Evolutionary conservation across 495 filamentous ascomycete species (phyloP).

Genomic region (Trichocladium antarcticum): DNA sequence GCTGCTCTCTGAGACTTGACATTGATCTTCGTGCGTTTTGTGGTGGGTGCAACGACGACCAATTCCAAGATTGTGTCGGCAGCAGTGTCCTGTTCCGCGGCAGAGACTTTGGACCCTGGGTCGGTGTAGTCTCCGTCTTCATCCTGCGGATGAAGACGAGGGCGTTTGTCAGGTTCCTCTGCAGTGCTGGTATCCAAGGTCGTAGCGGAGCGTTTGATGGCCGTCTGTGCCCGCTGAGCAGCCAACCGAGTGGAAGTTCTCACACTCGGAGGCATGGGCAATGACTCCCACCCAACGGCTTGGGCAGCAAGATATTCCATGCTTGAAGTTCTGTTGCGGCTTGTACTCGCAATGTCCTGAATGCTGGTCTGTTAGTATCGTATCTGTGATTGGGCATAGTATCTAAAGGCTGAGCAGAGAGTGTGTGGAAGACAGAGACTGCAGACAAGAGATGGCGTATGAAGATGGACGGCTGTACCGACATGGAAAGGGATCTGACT

Average conservation of each 20-base stretch:
- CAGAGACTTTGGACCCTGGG: no score
- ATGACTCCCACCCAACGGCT: not conserved
- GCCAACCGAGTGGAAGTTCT: not conserved
- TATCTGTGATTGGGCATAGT: no score
- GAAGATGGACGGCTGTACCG: no score
- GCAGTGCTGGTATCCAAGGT: not conserved
- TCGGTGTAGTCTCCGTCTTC: not conserved
- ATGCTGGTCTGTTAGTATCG: no score
- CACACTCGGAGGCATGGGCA: not conserved
- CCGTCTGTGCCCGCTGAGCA: not conserved
- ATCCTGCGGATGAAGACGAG: not conserved
- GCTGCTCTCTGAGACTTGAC: not conserved
- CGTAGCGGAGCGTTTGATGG: not conserved
- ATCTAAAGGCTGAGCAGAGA: no score
- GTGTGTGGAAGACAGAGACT: no score
- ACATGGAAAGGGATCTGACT: no score
- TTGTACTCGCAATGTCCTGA: no score
- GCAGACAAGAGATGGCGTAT: no score
- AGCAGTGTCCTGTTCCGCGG: no score
- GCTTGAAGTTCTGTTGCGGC: not conserved
- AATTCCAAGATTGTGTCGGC: not conserved
- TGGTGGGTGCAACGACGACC: not conserved
- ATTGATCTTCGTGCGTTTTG: not conserved
- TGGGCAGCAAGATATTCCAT: not conserved
- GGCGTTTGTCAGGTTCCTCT: slow-evolving; percentile 1